These are phyloP conservation scores for Symbiotaphrina buchneri DNA, from an alignment of 495 filamentous ascomycete species.

Conservation along the genomic window DNA sequence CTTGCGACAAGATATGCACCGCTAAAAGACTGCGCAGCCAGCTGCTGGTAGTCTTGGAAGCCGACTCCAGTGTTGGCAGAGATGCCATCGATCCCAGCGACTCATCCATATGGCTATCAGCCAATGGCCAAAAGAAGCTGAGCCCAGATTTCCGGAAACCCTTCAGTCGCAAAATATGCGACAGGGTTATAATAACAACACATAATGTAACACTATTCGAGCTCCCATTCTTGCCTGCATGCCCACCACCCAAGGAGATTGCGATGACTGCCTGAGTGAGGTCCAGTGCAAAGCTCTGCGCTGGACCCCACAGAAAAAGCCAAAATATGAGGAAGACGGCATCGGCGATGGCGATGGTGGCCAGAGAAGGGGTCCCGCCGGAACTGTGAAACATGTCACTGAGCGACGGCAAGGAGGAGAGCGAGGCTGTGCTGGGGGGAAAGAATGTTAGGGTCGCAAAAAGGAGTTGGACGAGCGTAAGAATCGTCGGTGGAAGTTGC, in stretches of 20 bases:
- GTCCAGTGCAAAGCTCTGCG: conserved; percentile 76
- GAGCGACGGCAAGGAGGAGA: conserved; percentile 30
- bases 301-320: conserved; percentile 74
- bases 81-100: background rate
- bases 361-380: conserved; percentile 48
- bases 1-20: conserved; percentile 80
- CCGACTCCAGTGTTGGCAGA: background rate
- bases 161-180: conserved; percentile 38
- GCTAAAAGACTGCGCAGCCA: conserved; percentile 44
- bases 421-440: conserved; percentile 35
- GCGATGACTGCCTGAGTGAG: conserved; percentile 94
- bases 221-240: conserved; percentile 49
- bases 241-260: conserved; percentile 74
- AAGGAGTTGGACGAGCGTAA: conserved; percentile 78
- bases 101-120: too few species aligned
- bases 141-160: conserved; percentile 17
- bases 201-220: conserved; percentile 55
- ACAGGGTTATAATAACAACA: conserved; percentile 50
- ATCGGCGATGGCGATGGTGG: conserved; percentile 66
- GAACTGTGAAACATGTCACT: conserved; percentile 55
- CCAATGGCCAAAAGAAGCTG: background rate
- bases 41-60: conserved; percentile 19
- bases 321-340: conserved; percentile 60
- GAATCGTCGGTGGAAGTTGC: conserved; percentile 78
- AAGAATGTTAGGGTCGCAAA: conserved; percentile 91